Percentiles rank a stretch among this genome's conserved stretches.
Conservation (phyloP, 257 asterid genomes). For the Sherardia arvensis region DNA sequence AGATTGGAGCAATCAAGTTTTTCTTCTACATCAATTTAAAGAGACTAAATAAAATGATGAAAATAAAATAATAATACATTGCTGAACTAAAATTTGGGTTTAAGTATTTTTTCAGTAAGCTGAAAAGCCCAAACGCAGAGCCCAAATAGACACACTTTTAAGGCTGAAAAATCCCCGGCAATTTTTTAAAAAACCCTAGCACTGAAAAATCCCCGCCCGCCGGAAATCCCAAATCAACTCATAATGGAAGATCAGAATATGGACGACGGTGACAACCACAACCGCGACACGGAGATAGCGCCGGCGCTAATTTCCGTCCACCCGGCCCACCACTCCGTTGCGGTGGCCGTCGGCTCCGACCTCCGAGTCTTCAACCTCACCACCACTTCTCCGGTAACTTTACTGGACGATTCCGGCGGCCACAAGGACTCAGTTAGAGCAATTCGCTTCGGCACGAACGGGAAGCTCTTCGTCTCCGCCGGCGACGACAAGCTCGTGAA, state of each 20-base stretch:
- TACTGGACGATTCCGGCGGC: conserved; percentile 42
- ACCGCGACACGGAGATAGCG: conserved; percentile 66
- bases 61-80: too few species aligned
- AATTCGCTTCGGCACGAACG: conserved; percentile 58
- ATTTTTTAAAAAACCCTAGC: conserved; percentile 8
- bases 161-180: not conserved
- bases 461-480: conserved; percentile 67
- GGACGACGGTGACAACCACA: conserved; percentile 44
- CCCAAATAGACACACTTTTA: not conserved
- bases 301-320: conserved; percentile 79
- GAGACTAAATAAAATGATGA: too few species aligned
- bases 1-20: too few species aligned
- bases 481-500: conserved; percentile 93
- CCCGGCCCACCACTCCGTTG: conserved; percentile 44
- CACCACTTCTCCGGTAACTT: conserved; percentile 40
- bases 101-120: not conserved
- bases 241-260: conserved; percentile 50
- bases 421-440: conserved; percentile 80
- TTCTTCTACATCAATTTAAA: too few species aligned
- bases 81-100: too few species aligned
- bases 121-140: not conserved
- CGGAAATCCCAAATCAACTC: not conserved
- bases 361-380: conserved; percentile 66
- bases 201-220: conserved; percentile 3
- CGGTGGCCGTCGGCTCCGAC: conserved; percentile 62